Evolutionary conservation across 1,284 basidiomycete genomes (phyloP), one percentile per base, ranked within the genome.

Genomic region (Ustilago bromivora): DNA sequence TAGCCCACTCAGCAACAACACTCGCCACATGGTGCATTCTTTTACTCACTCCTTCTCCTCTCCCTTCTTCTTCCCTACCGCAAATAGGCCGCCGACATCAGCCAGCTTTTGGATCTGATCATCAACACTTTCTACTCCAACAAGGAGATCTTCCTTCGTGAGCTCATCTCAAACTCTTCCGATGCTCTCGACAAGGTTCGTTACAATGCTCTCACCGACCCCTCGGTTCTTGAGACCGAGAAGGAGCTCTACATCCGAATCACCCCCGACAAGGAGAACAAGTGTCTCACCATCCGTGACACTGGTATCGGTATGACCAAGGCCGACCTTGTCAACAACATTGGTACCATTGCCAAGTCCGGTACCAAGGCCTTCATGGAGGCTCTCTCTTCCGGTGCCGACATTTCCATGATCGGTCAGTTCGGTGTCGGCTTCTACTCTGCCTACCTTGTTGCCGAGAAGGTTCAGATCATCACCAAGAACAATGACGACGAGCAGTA

Each of bases 371-470:
- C 95, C 68, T 99, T 99, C 91, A 90, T 90, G 89, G 89, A 90
- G 88, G 96, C 97, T 66, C 91, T 99, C 80, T 93, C 91, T 87
- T 96, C 95, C 57, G 96, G 96, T 85, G 97, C 96, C 71, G 79
- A 86, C 70, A 82, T 84, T 41, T 74, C 71, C 59, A 83, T 83
- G 80, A 85, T 85, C 80, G 92, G 92, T 87, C 93, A 94, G 89
- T 95, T 97, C 88, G 95, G 95, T 95, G 96, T 98, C 88, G 95
- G 96, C 90, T 99, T 99, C 92, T 99, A 99, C 92, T 98, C 96
- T 59, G 94, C 95, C 31, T 99, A 99, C 91, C 94, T 99, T 84
- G 96, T 98, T 80, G 96, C 97, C 84, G 96, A 99, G 89, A 92
- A 92, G 81, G 97, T 99, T 11, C 95, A 98, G 89, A 93, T 99